Evolutionary conservation across 768 basidiomycete species (phyloP).

Genomic region (Sporobolomyces phaffii): DNA sequence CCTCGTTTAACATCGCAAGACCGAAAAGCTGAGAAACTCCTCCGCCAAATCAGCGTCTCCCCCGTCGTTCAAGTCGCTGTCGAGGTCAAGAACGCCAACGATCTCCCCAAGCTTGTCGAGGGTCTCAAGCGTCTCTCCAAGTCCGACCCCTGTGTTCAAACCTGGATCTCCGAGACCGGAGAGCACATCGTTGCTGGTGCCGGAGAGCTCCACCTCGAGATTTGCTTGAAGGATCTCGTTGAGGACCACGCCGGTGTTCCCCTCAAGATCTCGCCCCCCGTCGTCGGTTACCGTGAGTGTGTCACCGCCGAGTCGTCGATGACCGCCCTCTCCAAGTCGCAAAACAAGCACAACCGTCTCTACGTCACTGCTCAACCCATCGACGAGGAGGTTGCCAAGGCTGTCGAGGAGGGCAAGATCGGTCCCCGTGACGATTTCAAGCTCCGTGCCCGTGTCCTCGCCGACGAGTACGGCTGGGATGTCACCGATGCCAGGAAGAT

Average conservation of each 20-base stretch:
- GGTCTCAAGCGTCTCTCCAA: constrained; percentile 99
- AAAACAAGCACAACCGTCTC: constrained; percentile 99
- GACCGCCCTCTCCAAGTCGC: constrained; percentile 94
- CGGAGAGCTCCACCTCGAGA: constrained; percentile 97
- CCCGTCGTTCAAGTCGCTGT: constrained; percentile 98
- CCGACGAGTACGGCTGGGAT: constrained; percentile 96
- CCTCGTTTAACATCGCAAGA: constrained; percentile 69
- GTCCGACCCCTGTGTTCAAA: constrained; percentile 98
- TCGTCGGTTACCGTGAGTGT: constrained; percentile 96
- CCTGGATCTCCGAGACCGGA: constrained; percentile 83
- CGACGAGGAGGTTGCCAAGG: constrained; percentile 86
- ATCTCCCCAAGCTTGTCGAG: constrained; percentile 98
- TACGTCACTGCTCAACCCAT: constrained; percentile 88
- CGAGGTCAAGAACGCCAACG: constrained; percentile 98
- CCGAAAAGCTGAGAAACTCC: not conserved
- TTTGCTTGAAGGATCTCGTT: constrained; percentile 99
- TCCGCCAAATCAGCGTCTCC: constrained; percentile 56
- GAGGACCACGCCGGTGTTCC: constrained; percentile 99
- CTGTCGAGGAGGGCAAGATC: constrained; percentile 81
- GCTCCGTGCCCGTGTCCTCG: constrained; percentile 84
- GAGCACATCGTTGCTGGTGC: constrained; percentile 99
- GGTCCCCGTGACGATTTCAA: constrained; percentile 96
- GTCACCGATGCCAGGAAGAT: constrained; percentile 99
- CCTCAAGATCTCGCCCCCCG: constrained; percentile 91
- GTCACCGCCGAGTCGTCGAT: constrained; percentile 93